Evolutionary conservation across 2,329 filamentous ascomycete species (phyloP), one percentile per base, ranked within the genome.

Genomic region (Microascus cirrosus): DNA sequence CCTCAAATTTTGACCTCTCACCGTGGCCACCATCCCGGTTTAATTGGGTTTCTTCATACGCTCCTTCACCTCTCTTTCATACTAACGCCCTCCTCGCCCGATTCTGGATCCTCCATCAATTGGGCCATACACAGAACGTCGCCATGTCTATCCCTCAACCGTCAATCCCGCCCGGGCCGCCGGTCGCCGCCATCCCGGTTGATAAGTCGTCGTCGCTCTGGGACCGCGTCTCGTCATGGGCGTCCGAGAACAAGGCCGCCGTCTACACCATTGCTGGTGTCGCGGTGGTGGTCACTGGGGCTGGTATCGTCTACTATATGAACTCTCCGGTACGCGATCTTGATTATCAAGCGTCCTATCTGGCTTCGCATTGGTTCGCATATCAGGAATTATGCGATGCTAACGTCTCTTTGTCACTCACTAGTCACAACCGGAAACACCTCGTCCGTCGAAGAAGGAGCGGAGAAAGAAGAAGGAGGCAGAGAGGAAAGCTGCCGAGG

Each of bases 241-340:
- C 89, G 15, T 89, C 91, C 2, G 93, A 97, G 71, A 92, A 99
- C 77, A 97, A 96, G 78, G 88, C 90, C 54, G 82, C 93, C 58
- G 92, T 95, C 62, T 99, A 96, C 74, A 96, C 94, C 64, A 90
- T 97, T 74, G 94, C 93, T 58, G 94, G 94, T 67, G 89, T 96
- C 60, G 93, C 93, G 57, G 82, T 96, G 54, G 90, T 96, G 51
- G 89, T 95, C 59, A 94, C 90, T 15, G 90, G 89, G 61, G 93
- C 92, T 36, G 93, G 94, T 65, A 89, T 90, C 51, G 87, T 95
- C 68, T 99, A 97, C 78, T 97, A 96, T 73, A 78, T 96, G 64
- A 76, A 72, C 62, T 78, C 81, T 64, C 74, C 78, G 65, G 82
- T 85, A 75, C 66, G 76, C 18, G 28, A n/a, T n/a, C 39, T 18